phyloP scores from a whole-genome alignment of 179 eudicot genomes.

The Beta corolliflora region DNA sequence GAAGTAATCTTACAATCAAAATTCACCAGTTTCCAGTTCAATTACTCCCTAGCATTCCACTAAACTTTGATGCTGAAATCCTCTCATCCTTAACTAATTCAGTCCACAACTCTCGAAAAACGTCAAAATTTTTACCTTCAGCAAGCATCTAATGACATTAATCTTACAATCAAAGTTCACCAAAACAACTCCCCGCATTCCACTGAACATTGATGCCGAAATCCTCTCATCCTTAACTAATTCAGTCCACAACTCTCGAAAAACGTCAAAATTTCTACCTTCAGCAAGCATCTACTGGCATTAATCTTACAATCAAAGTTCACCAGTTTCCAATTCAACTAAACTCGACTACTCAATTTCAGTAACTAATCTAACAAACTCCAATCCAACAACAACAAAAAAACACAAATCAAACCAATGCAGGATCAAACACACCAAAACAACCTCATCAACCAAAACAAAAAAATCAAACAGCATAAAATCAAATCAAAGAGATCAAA shows the following conservation, averaged over 20 bases:
- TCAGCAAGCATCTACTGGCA: background rate
- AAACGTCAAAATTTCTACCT: background rate
- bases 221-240: background rate
- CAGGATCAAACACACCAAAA: conserved; percentile 17
- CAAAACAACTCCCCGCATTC: no score
- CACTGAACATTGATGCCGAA: no score
- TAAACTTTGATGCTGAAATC: no score
- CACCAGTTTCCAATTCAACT: background rate
- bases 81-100: no score
- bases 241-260: background rate
- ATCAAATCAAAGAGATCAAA: background rate
- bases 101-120: no score
- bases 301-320: background rate
- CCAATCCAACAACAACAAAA: background rate
- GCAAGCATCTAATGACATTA: no score
- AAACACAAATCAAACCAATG: conserved; percentile 14
- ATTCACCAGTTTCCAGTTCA: no score
- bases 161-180: no score
- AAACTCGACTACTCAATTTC: no score
- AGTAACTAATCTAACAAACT: background rate
- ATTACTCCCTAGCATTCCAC: no score
- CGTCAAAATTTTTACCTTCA: no score
- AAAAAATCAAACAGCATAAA: background rate
- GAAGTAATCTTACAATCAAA: no score
- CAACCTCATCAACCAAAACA: background rate